Evolutionary conservation across 2,329 filamentous ascomycete genomes (phyloP).

Genomic region (Calonectria pauciramosa): DNA sequence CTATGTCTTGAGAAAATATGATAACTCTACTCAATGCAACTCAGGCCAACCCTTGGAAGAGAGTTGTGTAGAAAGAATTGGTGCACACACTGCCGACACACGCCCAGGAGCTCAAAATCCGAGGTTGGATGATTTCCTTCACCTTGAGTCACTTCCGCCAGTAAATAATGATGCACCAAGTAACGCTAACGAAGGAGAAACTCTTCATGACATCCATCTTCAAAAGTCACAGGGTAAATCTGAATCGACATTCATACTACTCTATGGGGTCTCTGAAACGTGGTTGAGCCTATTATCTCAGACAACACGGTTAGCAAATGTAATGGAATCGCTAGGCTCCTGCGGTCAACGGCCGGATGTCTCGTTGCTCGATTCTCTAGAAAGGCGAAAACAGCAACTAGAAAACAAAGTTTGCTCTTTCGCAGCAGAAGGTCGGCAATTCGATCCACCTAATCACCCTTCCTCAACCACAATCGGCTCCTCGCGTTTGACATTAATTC

Average conservation of each 20-base stretch:
- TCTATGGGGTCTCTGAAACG: conserved; percentile 22
- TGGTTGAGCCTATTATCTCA: conserved; percentile 30
- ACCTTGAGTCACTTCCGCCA: background rate
- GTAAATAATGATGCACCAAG: background rate
- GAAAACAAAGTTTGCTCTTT: conserved; percentile 8
- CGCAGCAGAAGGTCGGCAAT: background rate
- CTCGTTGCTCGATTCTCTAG: background rate
- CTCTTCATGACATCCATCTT: background rate
- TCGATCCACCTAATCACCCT: background rate
- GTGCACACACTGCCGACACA: background rate
- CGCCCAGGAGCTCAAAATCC: background rate
- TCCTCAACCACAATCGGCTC: background rate
- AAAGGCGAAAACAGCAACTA: background rate
- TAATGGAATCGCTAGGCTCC: background rate
- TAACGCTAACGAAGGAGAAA: background rate
- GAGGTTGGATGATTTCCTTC: background rate
- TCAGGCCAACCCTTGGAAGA: background rate
- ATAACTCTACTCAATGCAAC: background rate
- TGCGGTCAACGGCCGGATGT: background rate
- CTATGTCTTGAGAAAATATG: conserved; percentile 2
- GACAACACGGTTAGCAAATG: conserved; percentile 19
- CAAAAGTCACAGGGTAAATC: background rate
- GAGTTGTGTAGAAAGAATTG: too few relatives aligned
- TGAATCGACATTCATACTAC: conserved; percentile 13
- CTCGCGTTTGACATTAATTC: background rate